phyloP scores from a whole-genome alignment of 805 yeast species.

The Yarrowia osloensis region DNA sequence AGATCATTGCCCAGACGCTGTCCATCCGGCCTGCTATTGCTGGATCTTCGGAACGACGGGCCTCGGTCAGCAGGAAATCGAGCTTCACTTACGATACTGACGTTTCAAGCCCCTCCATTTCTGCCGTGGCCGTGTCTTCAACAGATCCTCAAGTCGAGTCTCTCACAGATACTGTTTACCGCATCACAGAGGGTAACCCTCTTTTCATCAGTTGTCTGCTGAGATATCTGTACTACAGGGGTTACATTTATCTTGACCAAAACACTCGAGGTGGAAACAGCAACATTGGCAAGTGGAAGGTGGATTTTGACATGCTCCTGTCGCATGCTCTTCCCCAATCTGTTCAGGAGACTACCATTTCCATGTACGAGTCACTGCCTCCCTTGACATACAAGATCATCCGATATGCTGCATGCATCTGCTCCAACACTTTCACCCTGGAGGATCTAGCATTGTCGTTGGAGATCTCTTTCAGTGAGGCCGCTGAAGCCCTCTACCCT shows the following conservation, averaged over 20 bases:
- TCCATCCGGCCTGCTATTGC: constrained; percentile 11
- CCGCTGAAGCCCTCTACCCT: constrained; percentile 43
- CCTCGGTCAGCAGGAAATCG: constrained; percentile 11
- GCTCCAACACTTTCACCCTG: constrained; percentile 47
- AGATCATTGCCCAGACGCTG: constrained; percentile 35
- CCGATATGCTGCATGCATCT: constrained; percentile 49
- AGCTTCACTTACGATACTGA: constrained; percentile 25
- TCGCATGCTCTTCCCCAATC: constrained; percentile 28
- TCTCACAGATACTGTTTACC: constrained; percentile 35
- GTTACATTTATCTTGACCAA: constrained; percentile 33
- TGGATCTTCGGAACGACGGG: neutral
- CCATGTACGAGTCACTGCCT: constrained; percentile 37
- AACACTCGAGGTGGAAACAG: constrained; percentile 19
- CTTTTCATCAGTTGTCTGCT: constrained; percentile 34
- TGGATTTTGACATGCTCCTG: constrained; percentile 34
- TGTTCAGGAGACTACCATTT: constrained; percentile 34
- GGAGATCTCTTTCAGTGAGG: constrained; percentile 43
- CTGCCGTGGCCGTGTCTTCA: neutral
- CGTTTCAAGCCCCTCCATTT: neutral
- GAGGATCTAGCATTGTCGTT: constrained; percentile 45
- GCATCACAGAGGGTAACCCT: constrained; percentile 38
- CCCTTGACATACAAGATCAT: constrained; percentile 40
- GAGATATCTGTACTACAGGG: constrained; percentile 34
- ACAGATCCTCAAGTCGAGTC: constrained; percentile 32
- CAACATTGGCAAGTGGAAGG: constrained; percentile 36